These are phyloP conservation scores for Cochlearia excelsa DNA, from an alignment of 345 rosid species.

Conservation along the genomic window DNA sequence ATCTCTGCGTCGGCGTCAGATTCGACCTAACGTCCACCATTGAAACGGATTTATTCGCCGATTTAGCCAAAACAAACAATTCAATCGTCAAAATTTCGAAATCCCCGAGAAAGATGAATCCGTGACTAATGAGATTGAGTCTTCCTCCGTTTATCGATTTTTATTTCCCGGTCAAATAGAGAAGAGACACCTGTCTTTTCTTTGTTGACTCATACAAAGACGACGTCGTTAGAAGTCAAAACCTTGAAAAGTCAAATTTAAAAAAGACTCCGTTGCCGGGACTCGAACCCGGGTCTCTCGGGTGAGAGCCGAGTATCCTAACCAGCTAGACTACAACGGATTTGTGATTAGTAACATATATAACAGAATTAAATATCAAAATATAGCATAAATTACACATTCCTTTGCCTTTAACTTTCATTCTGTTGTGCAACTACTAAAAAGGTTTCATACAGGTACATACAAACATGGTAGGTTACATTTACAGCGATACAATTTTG, in stretches of 20 bases:
- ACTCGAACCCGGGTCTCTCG: constrained; percentile 62
- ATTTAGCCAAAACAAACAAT: neutral
- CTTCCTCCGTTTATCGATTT: constrained; percentile 12
- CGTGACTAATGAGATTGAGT: constrained; percentile 10
- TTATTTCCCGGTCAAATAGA: constrained; percentile 11
- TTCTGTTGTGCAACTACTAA: too few relatives aligned
- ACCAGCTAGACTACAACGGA: constrained; percentile 49
- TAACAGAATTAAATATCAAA: too few relatives aligned
- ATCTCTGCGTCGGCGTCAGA: constrained; percentile 65
- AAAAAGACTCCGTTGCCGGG: constrained; percentile 47
- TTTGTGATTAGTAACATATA: neutral
- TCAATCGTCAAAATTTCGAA: constrained; percentile 14
- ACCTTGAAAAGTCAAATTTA: neutral
- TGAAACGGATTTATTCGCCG: neutral
- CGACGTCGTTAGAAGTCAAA: constrained; percentile 5
- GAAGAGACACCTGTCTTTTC: constrained; percentile 24
- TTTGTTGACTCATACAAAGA: constrained; percentile 5
- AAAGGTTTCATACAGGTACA: too few relatives aligned
- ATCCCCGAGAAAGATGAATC: constrained; percentile 20
- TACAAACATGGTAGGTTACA: too few relatives aligned
- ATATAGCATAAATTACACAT: too few relatives aligned
- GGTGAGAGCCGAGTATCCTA: constrained; percentile 77
- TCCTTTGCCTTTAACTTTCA: too few relatives aligned
- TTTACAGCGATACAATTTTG: too few relatives aligned
- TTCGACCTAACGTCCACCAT: constrained; percentile 41